These are phyloP conservation scores for Neophaeococcomyces aloes DNA, from an alignment of 2,329 filamentous ascomycete genomes.

Conservation along the genomic window DNA sequence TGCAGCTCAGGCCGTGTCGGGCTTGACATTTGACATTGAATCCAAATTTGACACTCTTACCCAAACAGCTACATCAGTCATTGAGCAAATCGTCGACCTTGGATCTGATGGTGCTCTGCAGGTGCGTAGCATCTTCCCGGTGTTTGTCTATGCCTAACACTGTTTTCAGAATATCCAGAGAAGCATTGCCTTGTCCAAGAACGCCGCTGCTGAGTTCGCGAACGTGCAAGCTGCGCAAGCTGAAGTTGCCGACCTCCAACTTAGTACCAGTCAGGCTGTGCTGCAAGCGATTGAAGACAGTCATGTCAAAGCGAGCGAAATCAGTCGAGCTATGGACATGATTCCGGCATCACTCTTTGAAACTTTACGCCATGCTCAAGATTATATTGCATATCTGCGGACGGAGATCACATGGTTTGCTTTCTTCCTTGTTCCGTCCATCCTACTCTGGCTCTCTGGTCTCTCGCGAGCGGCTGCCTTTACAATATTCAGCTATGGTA, in stretches of 20 bases:
- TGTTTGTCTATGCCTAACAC: too few relatives aligned
- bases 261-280: not conserved
- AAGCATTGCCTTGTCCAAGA: not conserved
- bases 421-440: conserved; percentile 1
- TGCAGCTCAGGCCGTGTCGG: conserved; percentile 4
- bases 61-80: not conserved
- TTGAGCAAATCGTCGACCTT: conserved; percentile 1
- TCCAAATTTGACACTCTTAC: conserved; percentile 2
- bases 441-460: conserved; percentile 1
- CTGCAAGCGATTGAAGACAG: conserved; percentile 1
- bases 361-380: not conserved
- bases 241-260: not conserved
- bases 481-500: conserved; percentile 6
- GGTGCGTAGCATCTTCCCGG: too few relatives aligned
- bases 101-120: not conserved
- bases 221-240: not conserved
- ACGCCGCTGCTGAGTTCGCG: conserved; percentile 4
- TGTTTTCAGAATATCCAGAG: not conserved
- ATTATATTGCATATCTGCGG: not conserved
- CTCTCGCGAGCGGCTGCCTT: not conserved
- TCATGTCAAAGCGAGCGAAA: conserved; percentile 1
- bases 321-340: conserved; percentile 2
- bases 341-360: conserved; percentile 5
- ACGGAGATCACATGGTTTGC: not conserved
- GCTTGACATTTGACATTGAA: not conserved